These are phyloP conservation scores for Neurospora sp. DNA, from an alignment of 2,329 filamentous ascomycete species.

Conservation along the genomic window DNA sequence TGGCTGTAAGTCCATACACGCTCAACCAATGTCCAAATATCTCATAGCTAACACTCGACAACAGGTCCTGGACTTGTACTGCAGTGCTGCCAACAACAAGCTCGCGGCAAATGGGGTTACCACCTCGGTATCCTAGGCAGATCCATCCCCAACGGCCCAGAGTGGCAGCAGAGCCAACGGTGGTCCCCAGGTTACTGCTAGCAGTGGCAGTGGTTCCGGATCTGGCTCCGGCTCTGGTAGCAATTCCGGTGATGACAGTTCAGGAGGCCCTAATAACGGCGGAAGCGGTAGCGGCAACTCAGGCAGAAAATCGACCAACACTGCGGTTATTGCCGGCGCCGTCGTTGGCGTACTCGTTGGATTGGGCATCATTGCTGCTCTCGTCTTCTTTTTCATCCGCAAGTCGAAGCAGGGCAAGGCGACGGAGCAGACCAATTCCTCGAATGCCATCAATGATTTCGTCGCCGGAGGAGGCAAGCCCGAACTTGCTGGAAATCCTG, in stretches of 20 bases:
- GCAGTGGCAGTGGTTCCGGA: not conserved
- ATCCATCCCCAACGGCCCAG: conserved; percentile 3
- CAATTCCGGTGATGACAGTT: not conserved
- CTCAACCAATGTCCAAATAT: too few species aligned
- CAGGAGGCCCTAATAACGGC: not conserved
- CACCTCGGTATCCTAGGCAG: conserved; percentile 25
- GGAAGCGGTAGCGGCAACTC: not conserved
- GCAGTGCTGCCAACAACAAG: conserved; percentile 35
- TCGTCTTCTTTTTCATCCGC: conserved; percentile 27
- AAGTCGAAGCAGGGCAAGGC: conserved; percentile 16
- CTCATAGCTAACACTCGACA: not conserved
- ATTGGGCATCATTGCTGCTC: conserved; percentile 21
- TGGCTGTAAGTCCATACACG: conserved; percentile 18
- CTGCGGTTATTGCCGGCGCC: conserved; percentile 25
- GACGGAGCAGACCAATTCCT: not conserved
- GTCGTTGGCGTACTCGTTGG: conserved; percentile 25
- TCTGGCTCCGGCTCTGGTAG: not conserved
- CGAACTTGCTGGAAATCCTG: conserved; percentile 19
- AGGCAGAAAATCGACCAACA: conserved; percentile 15
- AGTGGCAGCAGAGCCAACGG: conserved; percentile 1
- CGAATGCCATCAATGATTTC: not conserved
- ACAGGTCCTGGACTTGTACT: conserved; percentile 36
- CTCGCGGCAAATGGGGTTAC: conserved; percentile 30
- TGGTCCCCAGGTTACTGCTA: not conserved
- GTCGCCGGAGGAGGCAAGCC: conserved; percentile 3